phyloP scores from a whole-genome alignment of 768 basidiomycete genomes.

The Mycena pura region DNA sequence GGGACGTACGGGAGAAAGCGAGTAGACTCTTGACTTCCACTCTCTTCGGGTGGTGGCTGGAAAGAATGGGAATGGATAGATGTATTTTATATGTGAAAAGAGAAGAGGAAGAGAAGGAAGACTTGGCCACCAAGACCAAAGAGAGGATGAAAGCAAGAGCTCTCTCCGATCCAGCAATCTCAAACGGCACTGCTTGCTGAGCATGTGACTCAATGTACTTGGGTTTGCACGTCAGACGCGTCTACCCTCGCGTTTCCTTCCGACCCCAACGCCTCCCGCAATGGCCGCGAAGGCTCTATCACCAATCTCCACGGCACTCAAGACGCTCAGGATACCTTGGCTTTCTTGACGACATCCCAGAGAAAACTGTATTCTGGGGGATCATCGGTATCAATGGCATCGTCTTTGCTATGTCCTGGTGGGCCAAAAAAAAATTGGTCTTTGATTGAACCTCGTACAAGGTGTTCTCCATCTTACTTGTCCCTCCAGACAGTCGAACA shows the following conservation, averaged over 20 bases:
- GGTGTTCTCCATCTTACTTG: neutral
- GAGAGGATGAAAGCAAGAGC: slow-evolving; percentile 13
- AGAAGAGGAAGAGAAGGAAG: slow-evolving; percentile 1
- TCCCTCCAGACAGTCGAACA: slow-evolving; percentile 40
- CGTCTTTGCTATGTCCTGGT: slow-evolving; percentile 68
- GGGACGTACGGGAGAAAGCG: slow-evolving; percentile 3
- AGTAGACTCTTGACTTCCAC: slow-evolving; percentile 2
- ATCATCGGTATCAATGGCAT: slow-evolving; percentile 69
- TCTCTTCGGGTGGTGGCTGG: slow-evolving; percentile 10
- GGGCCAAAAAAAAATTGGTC: slow-evolving; percentile 47
- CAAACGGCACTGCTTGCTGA: too few relatives aligned
- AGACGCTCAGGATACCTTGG: slow-evolving; percentile 16
- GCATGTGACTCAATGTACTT: too few relatives aligned
- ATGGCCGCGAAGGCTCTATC: neutral
- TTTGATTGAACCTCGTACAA: slow-evolving; percentile 12
- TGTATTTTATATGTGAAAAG: slow-evolving; percentile 5
- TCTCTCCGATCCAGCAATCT: too few relatives aligned
- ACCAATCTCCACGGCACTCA: slow-evolving; percentile 6
- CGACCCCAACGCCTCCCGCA: neutral
- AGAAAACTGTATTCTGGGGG: slow-evolving; percentile 60
- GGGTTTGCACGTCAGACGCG: neutral
- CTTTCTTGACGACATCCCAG: slow-evolving; percentile 61
- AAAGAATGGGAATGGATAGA: neutral
- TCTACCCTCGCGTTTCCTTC: neutral
- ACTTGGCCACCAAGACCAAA: neutral